Base-by-base conservation (phyloP, 352 stramenopile species). In the Phytophthora rubi region DNA sequence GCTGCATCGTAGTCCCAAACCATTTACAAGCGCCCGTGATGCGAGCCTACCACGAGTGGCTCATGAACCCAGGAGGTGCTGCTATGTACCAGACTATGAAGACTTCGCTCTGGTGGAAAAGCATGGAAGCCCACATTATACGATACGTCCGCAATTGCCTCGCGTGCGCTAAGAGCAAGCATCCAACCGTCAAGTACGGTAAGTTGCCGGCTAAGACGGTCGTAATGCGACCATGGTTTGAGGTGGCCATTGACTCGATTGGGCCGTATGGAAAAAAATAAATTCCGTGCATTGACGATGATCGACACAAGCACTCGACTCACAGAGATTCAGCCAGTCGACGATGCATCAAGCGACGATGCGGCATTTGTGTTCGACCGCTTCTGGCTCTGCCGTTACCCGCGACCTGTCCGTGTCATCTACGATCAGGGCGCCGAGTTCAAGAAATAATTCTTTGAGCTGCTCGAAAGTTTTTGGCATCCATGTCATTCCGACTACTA, bases 361-460 rank as follows among this genome's bases (percentile, higher is more conserved):
- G 39, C 39, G 16, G 42, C 39, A 9, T 62, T 53, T 33, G 26
- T 62, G 2, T 62, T 62, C 12, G 56, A 53, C 15, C 56, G 56
- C 2, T 42, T 44, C 6, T 53, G 56, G 56, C 26, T 53, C 37
- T 62, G 42, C 10, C 23, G 12, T 6, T 62, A 62, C 23, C 56
- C 56, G 2, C 56, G 56, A 3, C 42, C 39, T 21, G 37, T 39
- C 8, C 23, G 39, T 53, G 6, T 47, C 12, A 62, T 62, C 8
- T 45, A 62, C 56, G 56, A 53, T 26, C 56, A 62, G 28, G 56
- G 39, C 12, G 18, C 12, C 1, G 39, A 47, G 15, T 47, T 47
- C 39, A 63, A 63, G 16, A 66, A 57, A 10, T 35, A 47, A 49
- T 66, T 66, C 16, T 53, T 66, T 5, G 47, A 66, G 48, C 26